A percentile compares a stretch with the other conserved stretches of the same genome.
Conservation (phyloP, 176 grass and related monocot genomes). For the Pharus latifolius region DNA sequence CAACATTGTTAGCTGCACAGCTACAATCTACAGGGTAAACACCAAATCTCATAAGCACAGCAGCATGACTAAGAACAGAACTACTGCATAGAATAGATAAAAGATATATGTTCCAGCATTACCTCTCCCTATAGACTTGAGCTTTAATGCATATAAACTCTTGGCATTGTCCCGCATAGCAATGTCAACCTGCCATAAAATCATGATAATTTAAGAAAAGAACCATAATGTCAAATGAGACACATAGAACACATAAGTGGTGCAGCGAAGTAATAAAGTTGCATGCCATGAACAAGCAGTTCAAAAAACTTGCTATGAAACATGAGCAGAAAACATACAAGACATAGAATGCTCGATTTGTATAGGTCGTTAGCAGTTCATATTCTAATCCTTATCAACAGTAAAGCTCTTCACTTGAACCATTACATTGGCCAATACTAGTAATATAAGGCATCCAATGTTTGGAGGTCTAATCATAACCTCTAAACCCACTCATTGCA, state of each 20-base stretch:
- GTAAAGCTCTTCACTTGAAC: neutral
- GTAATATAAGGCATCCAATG: neutral
- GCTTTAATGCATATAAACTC: constrained; percentile 64
- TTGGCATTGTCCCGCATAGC: constrained; percentile 96
- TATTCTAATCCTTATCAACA: neutral
- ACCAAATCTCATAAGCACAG: constrained; percentile 6
- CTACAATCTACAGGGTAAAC: constrained; percentile 8
- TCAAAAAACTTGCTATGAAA: neutral
- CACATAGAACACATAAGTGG: neutral
- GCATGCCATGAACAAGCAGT: neutral
- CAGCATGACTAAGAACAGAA: neutral
- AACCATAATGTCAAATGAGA: constrained; percentile 10
- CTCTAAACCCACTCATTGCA: neutral
- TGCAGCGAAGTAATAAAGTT: constrained; percentile 1
- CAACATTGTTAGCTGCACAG: neutral
- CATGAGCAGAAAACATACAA: neutral
- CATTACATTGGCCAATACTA: neutral
- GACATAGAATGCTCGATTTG: neutral
- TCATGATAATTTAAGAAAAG: neutral
- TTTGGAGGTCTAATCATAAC: neutral
- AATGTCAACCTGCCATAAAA: constrained; percentile 74
- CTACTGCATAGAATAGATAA: constrained; percentile 10
- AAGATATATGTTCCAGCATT: constrained; percentile 7
- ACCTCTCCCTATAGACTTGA: constrained; percentile 85
- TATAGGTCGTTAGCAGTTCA: neutral